These are phyloP conservation scores for Beta vulgaris DNA, from an alignment of 148 eudicot species.

Conservation along the genomic window DNA sequence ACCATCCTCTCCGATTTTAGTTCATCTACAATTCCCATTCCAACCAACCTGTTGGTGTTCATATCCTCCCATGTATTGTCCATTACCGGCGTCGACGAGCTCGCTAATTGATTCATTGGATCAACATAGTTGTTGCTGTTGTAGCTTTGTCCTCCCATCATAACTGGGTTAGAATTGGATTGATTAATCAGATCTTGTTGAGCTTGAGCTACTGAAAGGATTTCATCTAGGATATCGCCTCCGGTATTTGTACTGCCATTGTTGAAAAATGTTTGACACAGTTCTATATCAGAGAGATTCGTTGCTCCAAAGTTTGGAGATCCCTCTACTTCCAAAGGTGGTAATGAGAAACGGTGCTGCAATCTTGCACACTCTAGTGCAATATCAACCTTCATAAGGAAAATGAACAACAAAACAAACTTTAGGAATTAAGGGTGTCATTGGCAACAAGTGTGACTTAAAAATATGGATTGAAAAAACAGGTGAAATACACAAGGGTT, in stretches of 20 bases:
- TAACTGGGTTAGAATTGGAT: constrained; percentile 1
- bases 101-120: not conserved
- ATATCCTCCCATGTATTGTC: constrained; percentile 32
- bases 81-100: constrained; percentile 33
- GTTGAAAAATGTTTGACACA: constrained; percentile 35
- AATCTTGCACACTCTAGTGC: constrained; percentile 87
- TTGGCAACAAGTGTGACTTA: too few species aligned
- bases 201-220: constrained; percentile 72
- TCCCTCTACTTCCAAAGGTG: constrained; percentile 78
- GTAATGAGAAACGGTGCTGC: constrained; percentile 63
- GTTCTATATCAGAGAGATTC: constrained; percentile 21
- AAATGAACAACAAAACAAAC: too few species aligned
- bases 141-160: constrained; percentile 10
- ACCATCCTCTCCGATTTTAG: constrained; percentile 44
- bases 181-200: constrained; percentile 48
- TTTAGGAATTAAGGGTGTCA: too few species aligned
- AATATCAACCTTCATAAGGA: constrained; percentile 61
- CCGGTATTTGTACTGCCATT: constrained; percentile 24
- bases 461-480: too few species aligned
- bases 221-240: constrained; percentile 50
- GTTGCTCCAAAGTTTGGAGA: constrained; percentile 38
- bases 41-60: constrained; percentile 28
- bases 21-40: constrained; percentile 35
- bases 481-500: too few species aligned
- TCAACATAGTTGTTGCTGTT: constrained; percentile 1